These are phyloP conservation scores for Mrakia gelida DNA, from an alignment of 768 basidiomycete genomes.

Conservation along the genomic window DNA sequence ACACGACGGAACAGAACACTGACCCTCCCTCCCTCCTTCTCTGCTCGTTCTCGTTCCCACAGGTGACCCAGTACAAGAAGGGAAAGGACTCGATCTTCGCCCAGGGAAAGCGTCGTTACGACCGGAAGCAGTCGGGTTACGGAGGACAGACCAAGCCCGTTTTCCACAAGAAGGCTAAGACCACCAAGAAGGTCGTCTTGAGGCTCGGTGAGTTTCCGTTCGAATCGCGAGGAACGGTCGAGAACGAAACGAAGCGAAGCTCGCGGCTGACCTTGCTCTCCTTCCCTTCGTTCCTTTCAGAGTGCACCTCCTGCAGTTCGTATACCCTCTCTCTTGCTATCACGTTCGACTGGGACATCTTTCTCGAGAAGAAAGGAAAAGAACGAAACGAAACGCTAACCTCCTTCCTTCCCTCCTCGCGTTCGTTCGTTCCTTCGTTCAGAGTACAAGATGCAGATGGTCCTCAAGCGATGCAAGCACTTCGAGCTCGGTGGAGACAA, in stretches of 20 bases:
- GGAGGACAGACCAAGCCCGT: slow-evolving; percentile 99
- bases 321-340: background rate
- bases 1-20: background rate
- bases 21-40: background rate
- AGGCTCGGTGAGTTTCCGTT: slow-evolving; percentile 55
- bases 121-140: slow-evolving; percentile 66
- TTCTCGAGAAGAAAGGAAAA: no score
- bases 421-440: no score
- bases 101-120: slow-evolving; percentile 99
- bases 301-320: slow-evolving; percentile 85
- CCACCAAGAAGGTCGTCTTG: slow-evolving; percentile 97
- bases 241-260: background rate
- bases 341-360: slow-evolving; percentile 76
- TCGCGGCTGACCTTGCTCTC: background rate
- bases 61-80: slow-evolving; percentile 94
- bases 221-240: background rate
- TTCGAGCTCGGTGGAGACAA: slow-evolving; percentile 99
- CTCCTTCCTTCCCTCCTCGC: background rate
- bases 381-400: background rate
- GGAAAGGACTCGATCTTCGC: slow-evolving; percentile 97
- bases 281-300: background rate
- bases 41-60: background rate
- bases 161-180: slow-evolving; percentile 96
- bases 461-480: slow-evolving; percentile 99
- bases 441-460: slow-evolving; percentile 47